Evolutionary conservation across 2,329 filamentous ascomycete genomes (phyloP).

Genomic region (Hypoxylon sp.): DNA sequence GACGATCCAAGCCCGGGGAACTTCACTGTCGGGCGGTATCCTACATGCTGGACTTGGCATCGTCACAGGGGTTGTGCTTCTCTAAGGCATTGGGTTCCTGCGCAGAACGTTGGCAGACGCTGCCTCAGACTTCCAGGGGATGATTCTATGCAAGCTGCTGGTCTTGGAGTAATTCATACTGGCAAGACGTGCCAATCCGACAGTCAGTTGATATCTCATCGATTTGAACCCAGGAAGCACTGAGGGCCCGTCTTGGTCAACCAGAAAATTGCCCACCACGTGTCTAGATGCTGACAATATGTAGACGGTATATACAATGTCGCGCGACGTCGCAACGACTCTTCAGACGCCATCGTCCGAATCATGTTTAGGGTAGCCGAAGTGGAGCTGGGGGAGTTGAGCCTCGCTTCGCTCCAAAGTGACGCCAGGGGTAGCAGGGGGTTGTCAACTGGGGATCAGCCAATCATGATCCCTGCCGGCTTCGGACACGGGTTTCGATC

Average conservation of each 20-base stretch:
- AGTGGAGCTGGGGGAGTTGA: slow-evolving; percentile 16
- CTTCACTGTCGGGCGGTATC: slow-evolving; percentile 22
- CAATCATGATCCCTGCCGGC: slow-evolving; percentile 27
- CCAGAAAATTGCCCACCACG: slow-evolving; percentile 11
- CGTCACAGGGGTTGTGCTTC: slow-evolving; percentile 18
- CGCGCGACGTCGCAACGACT: slow-evolving; percentile 1
- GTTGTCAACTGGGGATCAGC: slow-evolving; percentile 3
- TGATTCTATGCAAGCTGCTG: background rate
- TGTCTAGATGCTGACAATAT: slow-evolving; percentile 5
- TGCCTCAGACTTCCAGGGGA: background rate
- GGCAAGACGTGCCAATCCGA: background rate
- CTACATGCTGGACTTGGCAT: slow-evolving; percentile 17
- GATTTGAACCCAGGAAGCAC: background rate
- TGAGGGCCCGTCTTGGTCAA: background rate
- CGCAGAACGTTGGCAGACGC: background rate
- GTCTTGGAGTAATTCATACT: too few relatives aligned
- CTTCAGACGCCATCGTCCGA: slow-evolving; percentile 1
- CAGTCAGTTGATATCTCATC: background rate
- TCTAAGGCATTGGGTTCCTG: background rate
- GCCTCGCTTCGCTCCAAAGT: slow-evolving; percentile 27
- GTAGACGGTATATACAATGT: background rate
- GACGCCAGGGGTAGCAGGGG: slow-evolving; percentile 25
- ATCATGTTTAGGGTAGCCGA: background rate
- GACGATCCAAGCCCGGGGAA: slow-evolving; percentile 14
- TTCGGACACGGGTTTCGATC: slow-evolving; percentile 38